Evolutionary conservation across 1,284 basidiomycete species (phyloP).

Genomic region (Boletellus deceptivus): DNA sequence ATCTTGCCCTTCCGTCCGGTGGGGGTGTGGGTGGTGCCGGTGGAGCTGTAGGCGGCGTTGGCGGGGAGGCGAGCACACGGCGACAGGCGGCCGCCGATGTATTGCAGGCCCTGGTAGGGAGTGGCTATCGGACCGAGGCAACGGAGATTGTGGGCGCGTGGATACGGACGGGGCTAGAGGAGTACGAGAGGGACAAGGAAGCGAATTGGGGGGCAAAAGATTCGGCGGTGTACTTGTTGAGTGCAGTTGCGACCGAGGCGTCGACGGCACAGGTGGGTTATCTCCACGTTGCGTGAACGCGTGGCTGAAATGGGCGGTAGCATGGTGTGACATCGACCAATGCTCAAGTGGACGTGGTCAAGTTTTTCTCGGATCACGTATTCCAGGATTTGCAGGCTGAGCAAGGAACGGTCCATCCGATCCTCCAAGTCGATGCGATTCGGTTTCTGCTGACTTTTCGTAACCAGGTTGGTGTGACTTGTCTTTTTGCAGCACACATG

Average conservation of each 20-base stretch:
- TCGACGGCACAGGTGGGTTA: conserved; percentile 72
- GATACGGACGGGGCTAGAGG: conserved; percentile 71
- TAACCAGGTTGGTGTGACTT: conserved; percentile 68
- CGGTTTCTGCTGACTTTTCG: conserved; percentile 93
- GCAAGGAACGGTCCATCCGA: conserved; percentile 73
- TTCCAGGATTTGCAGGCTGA: conserved; percentile 83
- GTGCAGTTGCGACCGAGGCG: conserved; percentile 86
- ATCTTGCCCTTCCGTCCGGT: conserved; percentile 72
- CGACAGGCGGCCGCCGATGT: conserved; percentile 94
- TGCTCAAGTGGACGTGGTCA: conserved; percentile 88
- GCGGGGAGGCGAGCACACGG: conserved; percentile 53
- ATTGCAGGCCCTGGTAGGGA: conserved; percentile 76
- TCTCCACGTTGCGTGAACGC: not conserved
- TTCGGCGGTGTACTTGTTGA: conserved; percentile 92
- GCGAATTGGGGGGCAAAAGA: conserved; percentile 94
- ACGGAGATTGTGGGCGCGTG: conserved; percentile 85
- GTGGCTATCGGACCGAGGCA: conserved; percentile 80
- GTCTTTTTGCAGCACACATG: not conserved
- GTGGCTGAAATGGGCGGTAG: conserved; percentile 35
- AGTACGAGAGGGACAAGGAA: conserved; percentile 56
- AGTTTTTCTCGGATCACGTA: conserved; percentile 94
- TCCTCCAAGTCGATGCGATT: conserved; percentile 95
- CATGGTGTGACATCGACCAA: conserved; percentile 95
- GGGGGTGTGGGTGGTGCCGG: conserved; percentile 15
- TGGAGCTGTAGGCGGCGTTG: conserved; percentile 44